Conservation (phyloP, 176 grass and related monocot genomes). For the Pontederia paniculata region DNA sequence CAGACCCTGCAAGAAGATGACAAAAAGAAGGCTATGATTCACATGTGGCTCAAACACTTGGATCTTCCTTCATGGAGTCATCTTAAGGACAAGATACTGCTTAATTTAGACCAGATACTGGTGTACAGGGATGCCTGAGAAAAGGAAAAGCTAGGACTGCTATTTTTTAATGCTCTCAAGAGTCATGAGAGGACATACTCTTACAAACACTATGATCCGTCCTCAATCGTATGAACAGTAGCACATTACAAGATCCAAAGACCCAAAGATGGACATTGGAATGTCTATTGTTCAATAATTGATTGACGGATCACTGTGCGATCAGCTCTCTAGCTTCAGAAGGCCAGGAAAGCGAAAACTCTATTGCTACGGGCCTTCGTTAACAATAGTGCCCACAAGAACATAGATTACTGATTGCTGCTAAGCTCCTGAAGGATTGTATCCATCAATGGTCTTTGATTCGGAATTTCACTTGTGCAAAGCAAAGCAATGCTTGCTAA, state of each 20-base stretch:
- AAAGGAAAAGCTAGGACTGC: neutral
- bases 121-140: constrained; percentile 24
- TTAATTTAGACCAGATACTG: constrained; percentile 17
- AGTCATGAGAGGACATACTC: neutral
- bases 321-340: neutral
- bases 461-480: constrained; percentile 57
- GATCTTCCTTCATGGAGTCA: constrained; percentile 21
- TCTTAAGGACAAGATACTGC: constrained; percentile 18
- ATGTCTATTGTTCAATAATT: constrained; percentile 4
- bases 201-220: constrained; percentile 5
- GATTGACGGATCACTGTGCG: neutral
- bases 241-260: constrained; percentile 22
- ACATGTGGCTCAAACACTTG: constrained; percentile 39
- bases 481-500: constrained; percentile 35
- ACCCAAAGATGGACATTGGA: constrained; percentile 20
- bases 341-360: constrained; percentile 5
- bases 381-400: constrained; percentile 15
- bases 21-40: constrained; percentile 7
- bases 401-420: neutral
- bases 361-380: constrained; percentile 21
- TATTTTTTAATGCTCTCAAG: constrained; percentile 5
- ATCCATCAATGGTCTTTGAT: constrained; percentile 52
- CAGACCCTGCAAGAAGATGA: too few species aligned
- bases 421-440: constrained; percentile 43
- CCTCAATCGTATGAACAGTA: neutral